Conservation (phyloP, 1,284 basidiomycete species). For the Inonotus hispidus region DNA sequence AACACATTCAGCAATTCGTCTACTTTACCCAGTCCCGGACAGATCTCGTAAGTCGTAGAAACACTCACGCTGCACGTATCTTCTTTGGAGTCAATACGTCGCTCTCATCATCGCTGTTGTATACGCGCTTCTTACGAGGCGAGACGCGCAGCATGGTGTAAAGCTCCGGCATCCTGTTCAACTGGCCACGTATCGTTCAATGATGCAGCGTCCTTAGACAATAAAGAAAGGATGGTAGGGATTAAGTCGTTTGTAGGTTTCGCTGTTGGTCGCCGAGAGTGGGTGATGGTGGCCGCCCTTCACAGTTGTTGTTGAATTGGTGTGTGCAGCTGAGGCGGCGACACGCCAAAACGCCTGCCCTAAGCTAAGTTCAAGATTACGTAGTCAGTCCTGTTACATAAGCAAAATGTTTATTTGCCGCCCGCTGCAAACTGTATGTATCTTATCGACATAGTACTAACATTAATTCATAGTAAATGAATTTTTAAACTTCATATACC, state of each 20-base stretch:
- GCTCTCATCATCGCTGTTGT: conserved; percentile 46
- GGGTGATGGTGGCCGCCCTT: background rate
- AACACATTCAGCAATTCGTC: conserved; percentile 3
- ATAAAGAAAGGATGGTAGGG: background rate
- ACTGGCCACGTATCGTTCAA: background rate
- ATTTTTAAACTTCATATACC: too few species aligned
- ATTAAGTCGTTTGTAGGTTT: background rate
- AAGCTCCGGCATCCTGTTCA: conserved; percentile 48
- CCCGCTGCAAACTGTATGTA: too few species aligned
- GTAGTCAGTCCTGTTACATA: background rate
- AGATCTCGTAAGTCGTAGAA: conserved; percentile 2
- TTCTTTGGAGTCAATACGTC: conserved; percentile 60
- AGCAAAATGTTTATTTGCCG: too few species aligned
- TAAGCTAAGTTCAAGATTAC: conserved; percentile 2
- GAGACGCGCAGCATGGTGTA: conserved; percentile 57
- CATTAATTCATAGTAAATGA: too few species aligned
- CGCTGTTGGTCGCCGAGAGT: background rate
- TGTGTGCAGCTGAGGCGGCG: background rate
- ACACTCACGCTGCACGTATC: conserved; percentile 48
- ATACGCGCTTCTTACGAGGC: conserved; percentile 58
- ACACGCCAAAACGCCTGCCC: conserved; percentile 2
- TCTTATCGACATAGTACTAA: too few species aligned
- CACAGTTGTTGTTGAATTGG: background rate
- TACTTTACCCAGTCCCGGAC: background rate
- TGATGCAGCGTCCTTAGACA: background rate